A percentile compares a stretch with the other conserved stretches of the same genome.
phyloP scores from a whole-genome alignment of 306 rosid species.

The Comarum palustre region DNA sequence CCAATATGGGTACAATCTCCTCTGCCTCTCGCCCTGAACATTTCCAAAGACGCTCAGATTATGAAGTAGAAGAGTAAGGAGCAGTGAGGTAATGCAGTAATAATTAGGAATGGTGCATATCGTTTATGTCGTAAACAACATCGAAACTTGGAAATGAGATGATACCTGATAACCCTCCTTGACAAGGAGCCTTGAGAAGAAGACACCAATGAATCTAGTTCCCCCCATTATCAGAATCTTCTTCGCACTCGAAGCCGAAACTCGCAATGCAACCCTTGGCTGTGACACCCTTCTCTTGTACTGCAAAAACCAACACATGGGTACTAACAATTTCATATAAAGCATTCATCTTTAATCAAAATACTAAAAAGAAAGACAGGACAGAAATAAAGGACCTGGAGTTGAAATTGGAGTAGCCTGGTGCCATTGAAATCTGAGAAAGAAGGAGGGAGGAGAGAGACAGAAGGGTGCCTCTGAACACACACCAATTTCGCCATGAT shows the following conservation, averaged over 20 bases:
- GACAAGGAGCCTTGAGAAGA: conserved; percentile 90
- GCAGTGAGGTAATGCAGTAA: background rate
- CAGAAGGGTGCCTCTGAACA: conserved; percentile 54
- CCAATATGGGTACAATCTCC: conserved; percentile 81
- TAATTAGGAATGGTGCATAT: conserved; percentile 31
- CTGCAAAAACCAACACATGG: conserved; percentile 32
- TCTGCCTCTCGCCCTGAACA: conserved; percentile 86
- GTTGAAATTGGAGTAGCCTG: conserved; percentile 61
- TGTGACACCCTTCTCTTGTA: conserved; percentile 55
- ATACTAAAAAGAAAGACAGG: background rate
- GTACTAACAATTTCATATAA: background rate
- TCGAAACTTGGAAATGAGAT: conserved; percentile 23
- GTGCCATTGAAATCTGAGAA: conserved; percentile 75
- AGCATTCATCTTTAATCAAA: background rate
- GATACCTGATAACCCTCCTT: conserved; percentile 92
- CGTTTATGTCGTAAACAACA: conserved; percentile 94
- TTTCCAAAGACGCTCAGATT: conserved; percentile 10
- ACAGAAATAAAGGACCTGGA: conserved; percentile 52
- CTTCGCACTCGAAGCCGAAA: conserved; percentile 72
- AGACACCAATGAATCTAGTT: conserved; percentile 84
- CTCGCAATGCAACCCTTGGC: conserved; percentile 56
- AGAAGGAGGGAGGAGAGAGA: conserved; percentile 86
- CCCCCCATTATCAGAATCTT: conserved; percentile 97
- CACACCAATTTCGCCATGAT: conserved; percentile 69
- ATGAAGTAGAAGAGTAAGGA: conserved; percentile 13